Base-by-base conservation (phyloP, 1,139 yeast species). In the Protomyces lactucae-debilis region DNA sequence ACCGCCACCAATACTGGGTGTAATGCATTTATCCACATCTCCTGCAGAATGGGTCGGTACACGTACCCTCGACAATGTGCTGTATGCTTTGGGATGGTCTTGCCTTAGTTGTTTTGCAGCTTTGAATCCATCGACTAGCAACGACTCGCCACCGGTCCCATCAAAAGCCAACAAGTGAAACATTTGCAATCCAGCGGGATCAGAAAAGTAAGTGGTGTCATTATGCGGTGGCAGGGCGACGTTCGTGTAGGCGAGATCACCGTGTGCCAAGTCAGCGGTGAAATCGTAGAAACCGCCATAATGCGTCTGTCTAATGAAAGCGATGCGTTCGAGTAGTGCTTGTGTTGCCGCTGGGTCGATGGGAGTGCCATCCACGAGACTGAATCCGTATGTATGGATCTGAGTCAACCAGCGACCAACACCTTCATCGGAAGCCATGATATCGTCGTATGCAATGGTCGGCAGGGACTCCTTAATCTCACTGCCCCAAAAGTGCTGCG, bases 21-120 rank as follows among this genome's bases (percentile, higher is more conserved):
- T 85, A 64, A 85, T 85, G 71, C 88, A 83, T 23, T 85, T 88
- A 64, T 78, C 80, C 60, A 80, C 85, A 71, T 87, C 92, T 14
- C 93, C 93, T 0, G 91, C 88, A 35, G 88, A 83, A 73, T 87
- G 92, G 25, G 89, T 89, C n/a, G 88, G 87, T 18, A 87, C 78
- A 9, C 83, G 82, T 39, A 82, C 76, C 35, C 75, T 74, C 9
- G 85, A 77, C 61, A 87, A 77, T 9, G 85, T 70, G 36, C 83
- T 81, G 72, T 78, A 86, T 55, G 83, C 80, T 65, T 82, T 83
- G 1, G 88, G 88, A 70, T 81, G 75, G 37, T 75, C 73, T 53
- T 76, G 69, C 71, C 80, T 77, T 70, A 86, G 76, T 52, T 78
- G 75, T 64, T 79, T 71, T 0, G 91, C 91, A 70, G 87, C 83